phyloP scores from a whole-genome alignment of 495 filamentous ascomycete genomes.

The Amniculicola lignicola region DNA sequence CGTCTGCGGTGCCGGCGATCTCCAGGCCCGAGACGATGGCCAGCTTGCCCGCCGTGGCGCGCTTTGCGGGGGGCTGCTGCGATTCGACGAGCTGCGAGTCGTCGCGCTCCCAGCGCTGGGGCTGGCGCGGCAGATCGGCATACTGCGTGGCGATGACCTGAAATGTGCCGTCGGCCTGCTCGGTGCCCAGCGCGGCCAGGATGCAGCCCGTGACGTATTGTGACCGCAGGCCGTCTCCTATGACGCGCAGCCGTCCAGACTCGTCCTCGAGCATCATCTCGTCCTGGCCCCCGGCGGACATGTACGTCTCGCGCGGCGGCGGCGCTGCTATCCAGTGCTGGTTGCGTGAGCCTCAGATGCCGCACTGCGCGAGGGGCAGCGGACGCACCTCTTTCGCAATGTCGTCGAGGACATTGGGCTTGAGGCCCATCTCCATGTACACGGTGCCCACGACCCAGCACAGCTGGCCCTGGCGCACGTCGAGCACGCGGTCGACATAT shows the following conservation, averaged over 20 bases:
- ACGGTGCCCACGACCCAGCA: constrained; percentile 95
- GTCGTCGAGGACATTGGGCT: constrained; percentile 95
- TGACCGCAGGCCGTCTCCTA: constrained; percentile 61
- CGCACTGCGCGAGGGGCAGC: not conserved
- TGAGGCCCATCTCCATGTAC: constrained; percentile 95
- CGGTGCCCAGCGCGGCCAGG: constrained; percentile 85
- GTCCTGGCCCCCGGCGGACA: constrained; percentile 54
- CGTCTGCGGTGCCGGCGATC: constrained; percentile 68
- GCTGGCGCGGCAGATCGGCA: constrained; percentile 79
- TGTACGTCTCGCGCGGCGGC: constrained; percentile 74
- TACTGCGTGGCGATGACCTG: constrained; percentile 86
- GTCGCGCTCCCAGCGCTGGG: constrained; percentile 68
- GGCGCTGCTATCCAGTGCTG: constrained; percentile 84
- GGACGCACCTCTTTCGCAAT: constrained; percentile 75
- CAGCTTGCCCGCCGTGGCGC: constrained; percentile 51
- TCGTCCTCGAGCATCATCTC: constrained; percentile 92
- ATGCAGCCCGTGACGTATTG: constrained; percentile 87
- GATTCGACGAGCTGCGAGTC: constrained; percentile 43
- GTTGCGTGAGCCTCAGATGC: constrained; percentile 1
- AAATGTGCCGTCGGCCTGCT: constrained; percentile 87
- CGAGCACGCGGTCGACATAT: constrained; percentile 79
- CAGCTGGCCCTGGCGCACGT: constrained; percentile 91
- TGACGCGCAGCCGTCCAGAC: constrained; percentile 82
- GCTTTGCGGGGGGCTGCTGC: constrained; percentile 46
- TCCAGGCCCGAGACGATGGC: constrained; percentile 86